Percentiles rank a stretch among this genome's conserved stretches.
Evolutionary conservation across 257 asterid genomes (phyloP).

Genomic region (Solanum infundibuliforme): DNA sequence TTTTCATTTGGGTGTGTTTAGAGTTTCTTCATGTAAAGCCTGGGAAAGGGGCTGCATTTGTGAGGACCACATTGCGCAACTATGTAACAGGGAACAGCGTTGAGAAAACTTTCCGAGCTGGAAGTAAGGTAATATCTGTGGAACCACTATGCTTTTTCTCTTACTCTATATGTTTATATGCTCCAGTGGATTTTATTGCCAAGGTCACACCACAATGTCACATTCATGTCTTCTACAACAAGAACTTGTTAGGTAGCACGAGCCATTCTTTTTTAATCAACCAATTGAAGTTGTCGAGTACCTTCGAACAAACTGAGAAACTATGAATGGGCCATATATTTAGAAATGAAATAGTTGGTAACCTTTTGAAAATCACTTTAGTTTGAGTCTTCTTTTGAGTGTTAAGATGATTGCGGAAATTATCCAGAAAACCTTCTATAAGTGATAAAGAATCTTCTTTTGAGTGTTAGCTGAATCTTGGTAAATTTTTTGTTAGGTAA

Average conservation of each 20-base stretch:
- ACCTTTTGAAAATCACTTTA: not conserved
- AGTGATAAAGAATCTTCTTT: not conserved
- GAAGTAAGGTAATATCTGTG: conserved; percentile 60
- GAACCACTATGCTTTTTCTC: not conserved
- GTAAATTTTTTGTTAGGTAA: not conserved
- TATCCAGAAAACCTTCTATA: not conserved
- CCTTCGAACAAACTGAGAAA: not conserved
- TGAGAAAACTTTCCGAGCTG: conserved; percentile 93
- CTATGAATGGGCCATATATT: not conserved
- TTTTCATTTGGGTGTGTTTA: conserved; percentile 17
- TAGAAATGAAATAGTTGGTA: not conserved
- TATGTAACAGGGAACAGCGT: conserved; percentile 68
- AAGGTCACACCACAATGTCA: not conserved
- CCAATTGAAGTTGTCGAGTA: not conserved
- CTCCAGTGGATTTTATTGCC: not conserved
- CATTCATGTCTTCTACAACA: not conserved
- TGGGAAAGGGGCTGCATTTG: conserved; percentile 96
- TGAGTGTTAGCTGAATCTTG: not conserved
- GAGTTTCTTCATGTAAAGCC: conserved; percentile 98
- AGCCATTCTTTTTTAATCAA: not conserved
- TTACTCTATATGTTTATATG: not conserved
- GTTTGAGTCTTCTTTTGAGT: not conserved
- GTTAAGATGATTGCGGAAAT: too few species aligned
- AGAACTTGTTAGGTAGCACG: not conserved
- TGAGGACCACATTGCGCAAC: conserved; percentile 79